Evolutionary conservation across 441 rosid genomes (phyloP), one percentile per base, ranked within the genome.

Genomic region (Erodium texanum): DNA sequence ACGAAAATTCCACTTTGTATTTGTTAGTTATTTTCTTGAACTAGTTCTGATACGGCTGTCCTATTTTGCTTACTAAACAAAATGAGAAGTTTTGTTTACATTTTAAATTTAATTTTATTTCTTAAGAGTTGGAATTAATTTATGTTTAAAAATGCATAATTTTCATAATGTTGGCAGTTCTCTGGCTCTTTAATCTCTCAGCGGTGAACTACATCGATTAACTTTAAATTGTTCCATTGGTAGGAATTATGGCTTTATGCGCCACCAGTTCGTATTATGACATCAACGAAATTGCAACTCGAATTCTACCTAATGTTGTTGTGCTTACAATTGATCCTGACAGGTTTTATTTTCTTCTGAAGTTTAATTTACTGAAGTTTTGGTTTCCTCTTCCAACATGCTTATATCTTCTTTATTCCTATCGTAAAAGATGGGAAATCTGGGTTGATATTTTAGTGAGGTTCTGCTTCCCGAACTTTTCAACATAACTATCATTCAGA

Each of bases 231-330:
- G 22, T 23, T 64, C 29, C 72, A 9, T 56, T 22, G 72, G 79
- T 88, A 95, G 97, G 99, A 73, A 74, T 95, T 77, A 92, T 95
- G 94, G 99, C 99, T 73, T 80, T 95, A 78, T 90, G 90, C 74
- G 99, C 97, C 63, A 95, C 99, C 58, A 87, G 96, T 81, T 75
- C 98, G 70, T 88, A 85, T 71, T 95, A 89, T 83, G 99, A 95
- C 73, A 65, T 77, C 70, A 89, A 84, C 50, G 98, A 95, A 81
- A 85, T 95, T 69, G 98, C 99, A 66, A 92, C 98, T 50, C 84
- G 95, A 77, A 83, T 95, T 81, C 96, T 95, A 72, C 99, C 99
- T 0, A 92, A 82, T 75, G 76, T 92, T 74, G 95, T 92, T 76
- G 83, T 89, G 64, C 89, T 94, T 73, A 92, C 93, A 54, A 83